Conservation (phyloP, 148 eudicot genomes). For the Arctostaphylos glauca region DNA sequence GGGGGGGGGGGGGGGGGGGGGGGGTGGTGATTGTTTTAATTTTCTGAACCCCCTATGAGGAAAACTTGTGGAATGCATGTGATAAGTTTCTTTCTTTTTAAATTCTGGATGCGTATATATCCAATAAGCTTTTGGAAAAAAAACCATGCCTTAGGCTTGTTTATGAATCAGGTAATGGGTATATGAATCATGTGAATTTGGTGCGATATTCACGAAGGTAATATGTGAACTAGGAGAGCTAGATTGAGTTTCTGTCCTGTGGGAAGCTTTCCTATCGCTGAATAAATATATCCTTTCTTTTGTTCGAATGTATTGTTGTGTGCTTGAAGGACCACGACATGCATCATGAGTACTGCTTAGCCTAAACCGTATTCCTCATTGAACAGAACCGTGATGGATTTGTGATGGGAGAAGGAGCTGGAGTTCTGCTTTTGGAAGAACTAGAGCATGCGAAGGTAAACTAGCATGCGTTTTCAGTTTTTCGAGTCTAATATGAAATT, state of each 20-base stretch:
- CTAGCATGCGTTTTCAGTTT: not conserved
- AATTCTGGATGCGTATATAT: not conserved
- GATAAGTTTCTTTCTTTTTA: not conserved
- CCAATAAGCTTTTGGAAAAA: not conserved
- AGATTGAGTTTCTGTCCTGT: not conserved
- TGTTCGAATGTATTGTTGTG: not conserved
- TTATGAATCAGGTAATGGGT: not conserved
- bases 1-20: not conserved
- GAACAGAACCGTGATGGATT: slow-evolving; percentile 91
- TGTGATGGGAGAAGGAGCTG: slow-evolving; percentile 99
- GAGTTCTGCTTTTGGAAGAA: slow-evolving; percentile 91
- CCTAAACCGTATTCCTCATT: slow-evolving; percentile 13
- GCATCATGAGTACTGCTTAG: slow-evolving; percentile 4
- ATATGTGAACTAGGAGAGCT: not conserved
- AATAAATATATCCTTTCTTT: slow-evolving; percentile 1
- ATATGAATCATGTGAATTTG: not conserved
- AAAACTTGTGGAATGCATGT: not conserved
- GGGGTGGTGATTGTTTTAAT: not conserved
- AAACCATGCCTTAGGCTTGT: slow-evolving; percentile 1
- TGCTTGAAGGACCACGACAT: not conserved
- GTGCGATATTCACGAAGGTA: not conserved
- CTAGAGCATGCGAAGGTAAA: slow-evolving; percentile 89
- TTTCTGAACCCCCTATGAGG: slow-evolving; percentile 1
- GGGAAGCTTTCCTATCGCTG: not conserved
- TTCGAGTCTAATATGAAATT: not conserved